Evolutionary conservation across 768 basidiomycete species (phyloP).

Genomic region (Kwoniella sp.): DNA sequence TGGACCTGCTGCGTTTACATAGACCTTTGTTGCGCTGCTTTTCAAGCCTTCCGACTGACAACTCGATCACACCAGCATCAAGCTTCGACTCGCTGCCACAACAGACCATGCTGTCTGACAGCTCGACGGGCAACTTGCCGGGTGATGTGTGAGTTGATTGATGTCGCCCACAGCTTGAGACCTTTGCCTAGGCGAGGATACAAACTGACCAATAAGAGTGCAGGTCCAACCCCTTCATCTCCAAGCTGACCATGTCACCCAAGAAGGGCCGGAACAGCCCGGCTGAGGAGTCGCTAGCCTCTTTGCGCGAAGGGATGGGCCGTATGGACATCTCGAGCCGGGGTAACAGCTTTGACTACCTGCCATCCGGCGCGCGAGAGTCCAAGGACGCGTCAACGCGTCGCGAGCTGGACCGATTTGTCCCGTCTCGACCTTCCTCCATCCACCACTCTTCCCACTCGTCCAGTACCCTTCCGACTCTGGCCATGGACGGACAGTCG

Average conservation of each 20-base stretch:
- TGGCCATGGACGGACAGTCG: conserved; percentile 25
- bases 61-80: not conserved
- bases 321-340: conserved; percentile 34
- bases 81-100: not conserved
- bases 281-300: conserved; percentile 21
- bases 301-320: conserved; percentile 38
- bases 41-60: not conserved
- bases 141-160: conserved; percentile 25
- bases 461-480: conserved; percentile 30
- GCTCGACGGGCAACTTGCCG: conserved; percentile 13
- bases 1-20: not conserved
- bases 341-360: conserved; percentile 11
- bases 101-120: conserved; percentile 10
- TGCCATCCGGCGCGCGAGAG: conserved; percentile 9
- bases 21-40: not conserved
- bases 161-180: not conserved
- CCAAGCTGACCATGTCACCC: conserved; percentile 26
- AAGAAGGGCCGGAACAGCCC: conserved; percentile 10
- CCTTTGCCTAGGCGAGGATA: not conserved
- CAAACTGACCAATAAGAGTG: not conserved
- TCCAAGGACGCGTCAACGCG: not conserved
- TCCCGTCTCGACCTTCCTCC: conserved; percentile 37
- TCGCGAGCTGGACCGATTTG: conserved; percentile 38
- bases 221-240: conserved; percentile 40
- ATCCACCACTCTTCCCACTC: conserved; percentile 35